Percentiles rank a stretch among this genome's conserved stretches.
These are phyloP conservation scores for Plasmodium inui DNA, from an alignment of 169 alveolate species.

Conservation along the genomic window DNA sequence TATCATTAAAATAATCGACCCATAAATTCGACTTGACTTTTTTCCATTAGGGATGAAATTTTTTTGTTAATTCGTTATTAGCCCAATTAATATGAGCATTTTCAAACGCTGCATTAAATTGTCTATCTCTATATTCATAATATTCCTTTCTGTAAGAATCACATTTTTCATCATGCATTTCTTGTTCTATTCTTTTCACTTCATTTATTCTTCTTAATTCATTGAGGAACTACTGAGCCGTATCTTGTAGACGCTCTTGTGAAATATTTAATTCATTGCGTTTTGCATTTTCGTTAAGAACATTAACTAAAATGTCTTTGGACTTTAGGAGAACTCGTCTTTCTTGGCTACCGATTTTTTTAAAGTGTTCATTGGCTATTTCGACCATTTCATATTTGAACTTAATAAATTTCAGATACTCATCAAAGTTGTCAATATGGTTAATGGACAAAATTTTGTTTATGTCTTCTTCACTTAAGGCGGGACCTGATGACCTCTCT, in stretches of 20 bases:
- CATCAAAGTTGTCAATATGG: not conserved
- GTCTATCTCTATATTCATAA: constrained; percentile 30
- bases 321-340: not conserved
- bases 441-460: constrained; percentile 13
- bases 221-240: constrained; percentile 14
- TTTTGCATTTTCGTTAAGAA: constrained; percentile 8
- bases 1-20: constrained; percentile 34
- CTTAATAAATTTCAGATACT: constrained; percentile 3
- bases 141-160: constrained; percentile 11
- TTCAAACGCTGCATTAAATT: constrained; percentile 26
- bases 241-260: not conserved
- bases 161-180: not conserved
- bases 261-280: not conserved
- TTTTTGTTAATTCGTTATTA: constrained; percentile 10
- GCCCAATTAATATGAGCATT: constrained; percentile 34
- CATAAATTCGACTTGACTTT: constrained; percentile 3
- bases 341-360: not conserved
- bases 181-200: not conserved
- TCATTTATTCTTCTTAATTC: not conserved
- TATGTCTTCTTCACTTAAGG: constrained; percentile 15
- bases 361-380: not conserved
- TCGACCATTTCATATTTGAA: constrained; percentile 4
- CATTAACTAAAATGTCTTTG: constrained; percentile 13
- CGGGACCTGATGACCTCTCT: not conserved
- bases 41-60: constrained; percentile 12